These are phyloP conservation scores for Colletotrichum lindemuthianum DNA, from an alignment of 2,329 filamentous ascomycete genomes.

Conservation along the genomic window DNA sequence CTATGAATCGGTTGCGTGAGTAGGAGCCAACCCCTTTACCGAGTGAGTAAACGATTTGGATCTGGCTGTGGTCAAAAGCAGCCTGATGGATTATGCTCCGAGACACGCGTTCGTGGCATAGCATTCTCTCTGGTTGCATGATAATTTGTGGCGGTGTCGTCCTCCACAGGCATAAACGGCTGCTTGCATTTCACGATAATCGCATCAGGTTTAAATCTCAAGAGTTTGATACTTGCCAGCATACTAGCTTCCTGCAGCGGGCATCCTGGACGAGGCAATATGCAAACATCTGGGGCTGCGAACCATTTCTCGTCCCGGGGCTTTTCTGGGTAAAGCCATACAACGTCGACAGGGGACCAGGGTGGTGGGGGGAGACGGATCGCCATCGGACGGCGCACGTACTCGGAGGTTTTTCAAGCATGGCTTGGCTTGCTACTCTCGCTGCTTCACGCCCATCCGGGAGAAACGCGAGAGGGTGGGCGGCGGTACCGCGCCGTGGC, in stretches of 20 bases:
- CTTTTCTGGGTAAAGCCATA: not conserved
- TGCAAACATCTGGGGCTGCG: not conserved
- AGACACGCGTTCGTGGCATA: too few relatives aligned
- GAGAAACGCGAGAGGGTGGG: conserved; percentile 1
- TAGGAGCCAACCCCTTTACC: too few relatives aligned
- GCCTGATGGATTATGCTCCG: too few relatives aligned
- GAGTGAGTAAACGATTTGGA: too few relatives aligned
- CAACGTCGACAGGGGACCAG: not conserved
- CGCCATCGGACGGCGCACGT: not conserved
- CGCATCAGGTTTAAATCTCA: too few relatives aligned
- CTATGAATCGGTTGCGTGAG: too few relatives aligned
- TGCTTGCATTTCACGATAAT: not conserved
- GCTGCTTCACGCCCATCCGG: not conserved
- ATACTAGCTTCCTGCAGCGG: not conserved
- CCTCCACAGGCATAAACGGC: not conserved
- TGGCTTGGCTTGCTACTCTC: not conserved
- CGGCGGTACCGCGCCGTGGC: conserved; percentile 12
- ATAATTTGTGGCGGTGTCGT: too few relatives aligned
- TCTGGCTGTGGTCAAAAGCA: too few relatives aligned
- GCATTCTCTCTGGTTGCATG: too few relatives aligned
- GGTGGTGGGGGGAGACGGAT: too few relatives aligned
- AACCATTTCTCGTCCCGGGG: not conserved
- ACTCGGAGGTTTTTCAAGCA: not conserved
- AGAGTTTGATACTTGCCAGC: too few relatives aligned
- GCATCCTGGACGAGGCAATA: not conserved